Evolutionary conservation across 352 stramenopile genomes (phyloP), one percentile per base, ranked within the genome.

Genomic region (Phytopythium mirpurense): DNA sequence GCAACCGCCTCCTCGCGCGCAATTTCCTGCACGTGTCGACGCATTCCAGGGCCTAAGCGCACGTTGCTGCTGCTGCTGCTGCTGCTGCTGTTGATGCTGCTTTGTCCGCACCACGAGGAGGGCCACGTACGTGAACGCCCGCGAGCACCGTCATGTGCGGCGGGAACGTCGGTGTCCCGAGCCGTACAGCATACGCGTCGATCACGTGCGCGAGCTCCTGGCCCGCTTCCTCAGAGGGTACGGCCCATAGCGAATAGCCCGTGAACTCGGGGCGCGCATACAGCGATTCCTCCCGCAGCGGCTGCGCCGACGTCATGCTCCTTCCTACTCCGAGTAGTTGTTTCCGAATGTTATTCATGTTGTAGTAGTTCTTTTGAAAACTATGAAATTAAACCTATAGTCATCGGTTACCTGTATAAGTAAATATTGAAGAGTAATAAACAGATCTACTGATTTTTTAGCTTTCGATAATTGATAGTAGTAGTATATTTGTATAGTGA

Each of bases 101-200:
- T 41, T 18, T 12, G 38, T 8, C 38, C 16, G 27, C 18, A 10
- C 6, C 23, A 5, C 16, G 2, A 2, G 37, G n/a, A 14, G 2
- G 2, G 12, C 10, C 10, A 51, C 51, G 16, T 35, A 83, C 77
- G 64, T 65, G 59, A 16, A 85, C 45, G 3, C 62, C 77, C 2
- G 72, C 76, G 6, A 88, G 51, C 8, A 88, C 64, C 49, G 77
- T 88, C 67, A 80, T 78, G 43, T 88, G 77, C 45, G 77, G 74
- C 15, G 60, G 24, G 52, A 86, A 88, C 32, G 60, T 29, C 27
- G 68, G 68, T 47, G 70, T 86, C 23, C 56, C 40, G 19, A 88
- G 72, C 11, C 54, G 57, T 23, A 46, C 21, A 5, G 78, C 72
- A 27, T 64, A 61, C 56, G 62, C 62, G n/a, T 69, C 27, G 54